Percentiles rank a stretch among this genome's conserved stretches.
Evolutionary conservation across 2,329 filamentous ascomycete genomes (phyloP).

Genomic region (Berkeleyomyces basicola): DNA sequence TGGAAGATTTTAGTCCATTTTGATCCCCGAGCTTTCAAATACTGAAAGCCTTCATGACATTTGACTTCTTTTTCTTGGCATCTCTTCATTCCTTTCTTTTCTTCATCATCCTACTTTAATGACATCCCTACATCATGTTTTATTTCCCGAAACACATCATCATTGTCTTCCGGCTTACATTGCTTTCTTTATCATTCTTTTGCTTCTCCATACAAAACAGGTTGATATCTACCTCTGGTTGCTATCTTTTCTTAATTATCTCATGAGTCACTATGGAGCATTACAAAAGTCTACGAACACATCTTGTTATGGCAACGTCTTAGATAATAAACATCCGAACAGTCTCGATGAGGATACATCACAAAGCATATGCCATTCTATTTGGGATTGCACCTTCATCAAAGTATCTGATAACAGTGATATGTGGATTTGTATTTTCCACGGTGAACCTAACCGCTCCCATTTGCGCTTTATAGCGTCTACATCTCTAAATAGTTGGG

Average conservation of each 20-base stretch:
- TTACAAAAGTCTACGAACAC: neutral
- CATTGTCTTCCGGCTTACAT: neutral
- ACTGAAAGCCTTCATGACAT: neutral
- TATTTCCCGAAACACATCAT: neutral
- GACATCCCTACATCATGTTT: neutral
- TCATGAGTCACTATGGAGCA: neutral
- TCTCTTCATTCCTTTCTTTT: neutral
- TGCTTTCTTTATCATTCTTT: neutral
- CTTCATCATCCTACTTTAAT: neutral
- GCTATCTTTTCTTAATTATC: neutral
- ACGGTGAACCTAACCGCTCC: too few species aligned
- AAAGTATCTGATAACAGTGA: too few species aligned
- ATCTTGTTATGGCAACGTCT: neutral
- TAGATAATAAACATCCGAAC: neutral
- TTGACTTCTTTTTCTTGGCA: neutral
- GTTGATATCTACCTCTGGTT: neutral
- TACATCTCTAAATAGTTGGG: too few species aligned
- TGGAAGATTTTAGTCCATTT: slow-evolving; percentile 3
- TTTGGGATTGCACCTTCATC: too few species aligned
- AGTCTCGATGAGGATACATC: too few species aligned
- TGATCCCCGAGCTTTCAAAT: too few species aligned
- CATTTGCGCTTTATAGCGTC: too few species aligned
- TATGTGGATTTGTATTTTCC: too few species aligned
- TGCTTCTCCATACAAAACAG: neutral
- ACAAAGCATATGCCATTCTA: too few species aligned